A percentile compares a stretch with the other conserved stretches of the same genome.
These are phyloP conservation scores for Chaetomium cochliodes DNA, from an alignment of 495 filamentous ascomycete species.

Conservation along the genomic window DNA sequence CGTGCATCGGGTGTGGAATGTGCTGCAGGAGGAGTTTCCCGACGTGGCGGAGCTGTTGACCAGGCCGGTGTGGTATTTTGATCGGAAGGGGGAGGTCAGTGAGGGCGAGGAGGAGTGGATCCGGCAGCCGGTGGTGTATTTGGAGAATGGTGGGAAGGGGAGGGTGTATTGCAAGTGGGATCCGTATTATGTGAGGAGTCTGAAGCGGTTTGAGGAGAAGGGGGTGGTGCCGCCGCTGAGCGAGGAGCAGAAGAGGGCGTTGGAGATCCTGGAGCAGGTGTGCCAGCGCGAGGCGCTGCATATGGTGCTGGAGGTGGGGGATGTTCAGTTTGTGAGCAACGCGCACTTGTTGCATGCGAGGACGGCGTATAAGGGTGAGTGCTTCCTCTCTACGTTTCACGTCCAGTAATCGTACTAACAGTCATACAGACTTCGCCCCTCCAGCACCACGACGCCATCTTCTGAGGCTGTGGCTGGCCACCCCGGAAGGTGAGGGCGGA, in stretches of 20 bases:
- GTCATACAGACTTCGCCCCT: slow-evolving; percentile 57
- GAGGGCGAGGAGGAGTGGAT: slow-evolving; percentile 75
- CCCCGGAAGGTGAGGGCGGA: slow-evolving; percentile 77
- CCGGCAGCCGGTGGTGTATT: slow-evolving; percentile 68
- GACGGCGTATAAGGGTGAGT: slow-evolving; percentile 57
- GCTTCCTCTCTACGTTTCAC: slow-evolving; percentile 9
- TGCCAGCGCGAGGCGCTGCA: slow-evolving; percentile 65
- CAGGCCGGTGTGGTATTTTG: slow-evolving; percentile 86
- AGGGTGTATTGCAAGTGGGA: slow-evolving; percentile 67
- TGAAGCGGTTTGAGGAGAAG: slow-evolving; percentile 62
- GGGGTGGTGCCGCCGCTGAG: slow-evolving; percentile 68
- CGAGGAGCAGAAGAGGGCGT: slow-evolving; percentile 60
- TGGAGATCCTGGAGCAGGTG: slow-evolving; percentile 64
- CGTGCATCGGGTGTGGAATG: slow-evolving; percentile 80
- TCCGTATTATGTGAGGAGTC: slow-evolving; percentile 71
- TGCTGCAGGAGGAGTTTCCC: slow-evolving; percentile 68
- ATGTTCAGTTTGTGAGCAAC: slow-evolving; percentile 75
- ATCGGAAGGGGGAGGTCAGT: slow-evolving; percentile 83
- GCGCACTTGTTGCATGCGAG: slow-evolving; percentile 67
- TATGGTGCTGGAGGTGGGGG: slow-evolving; percentile 76
- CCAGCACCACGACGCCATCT: slow-evolving; percentile 64
- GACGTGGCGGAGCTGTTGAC: slow-evolving; percentile 75
- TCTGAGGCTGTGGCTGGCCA: slow-evolving; percentile 82
- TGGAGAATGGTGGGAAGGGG: slow-evolving; percentile 52
- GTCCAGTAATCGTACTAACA: slow-evolving; percentile 13